phyloP scores from a whole-genome alignment of 805 yeast species.

The Monosporozyma aquatica region DNA sequence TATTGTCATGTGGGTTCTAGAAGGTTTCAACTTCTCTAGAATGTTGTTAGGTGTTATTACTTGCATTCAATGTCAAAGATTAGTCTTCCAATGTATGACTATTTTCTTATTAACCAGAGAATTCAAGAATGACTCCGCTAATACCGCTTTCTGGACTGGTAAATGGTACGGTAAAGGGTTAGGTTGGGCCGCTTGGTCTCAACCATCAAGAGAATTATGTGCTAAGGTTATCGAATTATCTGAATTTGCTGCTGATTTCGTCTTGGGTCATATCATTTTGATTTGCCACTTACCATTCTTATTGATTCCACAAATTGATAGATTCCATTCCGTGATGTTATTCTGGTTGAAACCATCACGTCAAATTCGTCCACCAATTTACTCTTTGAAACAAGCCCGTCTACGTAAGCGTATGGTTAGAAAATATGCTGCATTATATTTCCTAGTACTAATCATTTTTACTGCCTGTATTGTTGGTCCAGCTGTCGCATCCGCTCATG shows the following conservation, averaged over 20 bases:
- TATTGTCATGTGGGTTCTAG: constrained; percentile 94
- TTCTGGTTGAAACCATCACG: constrained; percentile 98
- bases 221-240: constrained; percentile 92
- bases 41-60: constrained; percentile 81
- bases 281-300: constrained; percentile 85
- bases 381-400: constrained; percentile 91
- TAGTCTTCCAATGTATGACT: constrained; percentile 77
- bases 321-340: constrained; percentile 96
- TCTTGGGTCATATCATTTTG: constrained; percentile 81
- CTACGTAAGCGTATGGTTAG: constrained; percentile 96
- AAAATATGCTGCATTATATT: constrained; percentile 80
- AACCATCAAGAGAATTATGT: constrained; percentile 89
- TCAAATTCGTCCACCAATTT: constrained; percentile 96
- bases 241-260: constrained; percentile 93
- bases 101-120: constrained; percentile 79
- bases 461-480: constrained; percentile 81
- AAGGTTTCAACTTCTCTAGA: constrained; percentile 82
- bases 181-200: constrained; percentile 91
- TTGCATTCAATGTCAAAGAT: constrained; percentile 78
- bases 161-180: constrained; percentile 94
- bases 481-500: constrained; percentile 65
- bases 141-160: constrained; percentile 99
- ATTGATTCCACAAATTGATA: constrained; percentile 79
- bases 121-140: constrained; percentile 88
- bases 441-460: constrained; percentile 58